A percentile compares a stretch with the other conserved stretches of the same genome.
Evolutionary conservation across 108 stramenopile genomes (phyloP).

Genomic region (Skeletonema marinoi): DNA sequence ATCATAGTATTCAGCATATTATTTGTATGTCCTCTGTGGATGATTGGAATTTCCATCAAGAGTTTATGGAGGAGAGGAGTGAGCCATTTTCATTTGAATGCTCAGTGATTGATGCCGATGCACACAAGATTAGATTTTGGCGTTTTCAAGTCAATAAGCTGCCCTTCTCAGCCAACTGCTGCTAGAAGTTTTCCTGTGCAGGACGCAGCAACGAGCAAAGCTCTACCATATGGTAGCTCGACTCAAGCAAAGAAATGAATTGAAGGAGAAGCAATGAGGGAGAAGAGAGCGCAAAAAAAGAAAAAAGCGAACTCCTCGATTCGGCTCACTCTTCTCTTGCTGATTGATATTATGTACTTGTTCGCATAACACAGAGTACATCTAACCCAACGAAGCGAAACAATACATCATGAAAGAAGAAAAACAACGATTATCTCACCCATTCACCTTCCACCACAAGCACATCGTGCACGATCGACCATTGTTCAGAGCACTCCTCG

Average conservation of each 20-base stretch:
- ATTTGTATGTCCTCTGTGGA: conserved; percentile 30
- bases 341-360: too few relatives aligned
- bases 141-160: not conserved
- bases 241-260: too few relatives aligned
- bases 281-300: too few relatives aligned
- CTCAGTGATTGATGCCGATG: conserved; percentile 8
- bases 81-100: not conserved
- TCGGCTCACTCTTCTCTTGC: too few relatives aligned
- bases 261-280: too few relatives aligned
- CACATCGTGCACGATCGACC: conserved; percentile 14
- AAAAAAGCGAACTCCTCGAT: too few relatives aligned
- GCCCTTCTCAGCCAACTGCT: not conserved
- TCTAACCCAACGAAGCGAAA: not conserved
- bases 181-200: not conserved
- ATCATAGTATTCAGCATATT: conserved; percentile 32
- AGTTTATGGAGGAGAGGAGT: conserved; percentile 9
- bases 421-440: not conserved
- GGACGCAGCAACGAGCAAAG: too few relatives aligned
- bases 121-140: not conserved
- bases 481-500: conserved; percentile 9
- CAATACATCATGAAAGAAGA: not conserved
- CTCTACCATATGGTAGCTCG: too few relatives aligned
- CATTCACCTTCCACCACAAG: conserved; percentile 4
- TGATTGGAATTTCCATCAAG: conserved; percentile 34
- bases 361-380: too few relatives aligned